A percentile compares a stretch with the other conserved stretches of the same genome.
These are phyloP conservation scores for Cladophialophora chaetospira DNA, from an alignment of 2,329 filamentous ascomycete genomes.

Conservation along the genomic window DNA sequence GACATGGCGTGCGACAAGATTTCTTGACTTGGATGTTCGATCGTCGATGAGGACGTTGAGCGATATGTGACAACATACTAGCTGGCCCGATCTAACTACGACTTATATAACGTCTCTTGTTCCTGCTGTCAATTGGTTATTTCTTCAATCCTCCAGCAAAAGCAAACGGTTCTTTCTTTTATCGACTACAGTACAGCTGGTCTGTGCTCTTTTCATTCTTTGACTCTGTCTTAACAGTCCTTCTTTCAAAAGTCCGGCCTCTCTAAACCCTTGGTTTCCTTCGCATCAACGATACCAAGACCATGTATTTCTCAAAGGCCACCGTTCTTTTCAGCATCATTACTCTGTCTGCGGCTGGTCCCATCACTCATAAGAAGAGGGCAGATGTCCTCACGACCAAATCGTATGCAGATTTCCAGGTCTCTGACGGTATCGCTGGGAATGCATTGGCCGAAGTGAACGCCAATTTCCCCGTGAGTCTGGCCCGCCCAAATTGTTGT, in stretches of 20 bases:
- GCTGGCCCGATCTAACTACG: too few species aligned
- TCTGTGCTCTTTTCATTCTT: conserved; percentile 11
- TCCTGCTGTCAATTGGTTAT: background rate
- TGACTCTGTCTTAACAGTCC: background rate
- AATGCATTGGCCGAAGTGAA: conserved; percentile 58
- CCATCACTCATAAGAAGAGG: conserved; percentile 10
- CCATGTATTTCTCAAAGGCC: conserved; percentile 15
- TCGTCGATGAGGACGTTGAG: too few species aligned
- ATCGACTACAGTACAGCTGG: conserved; percentile 11
- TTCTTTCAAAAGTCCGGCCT: background rate
- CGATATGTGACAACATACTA: too few species aligned
- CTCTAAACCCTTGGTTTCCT: background rate
- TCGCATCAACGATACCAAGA: background rate
- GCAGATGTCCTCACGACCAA: conserved; percentile 18
- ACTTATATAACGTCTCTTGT: background rate
- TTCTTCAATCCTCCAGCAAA: background rate
- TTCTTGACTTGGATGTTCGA: too few species aligned
- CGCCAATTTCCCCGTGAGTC: conserved; percentile 55
- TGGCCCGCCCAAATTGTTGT: background rate
- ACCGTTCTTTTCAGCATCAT: conserved; percentile 19
- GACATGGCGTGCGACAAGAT: background rate
- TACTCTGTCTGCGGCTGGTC: conserved; percentile 20
- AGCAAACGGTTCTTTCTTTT: background rate
- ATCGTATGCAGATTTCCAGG: conserved; percentile 23
- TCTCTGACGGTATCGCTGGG: conserved; percentile 50